These are phyloP conservation scores for Reticulascus tulasneorum DNA, from an alignment of 2,329 filamentous ascomycete genomes.

Conservation along the genomic window DNA sequence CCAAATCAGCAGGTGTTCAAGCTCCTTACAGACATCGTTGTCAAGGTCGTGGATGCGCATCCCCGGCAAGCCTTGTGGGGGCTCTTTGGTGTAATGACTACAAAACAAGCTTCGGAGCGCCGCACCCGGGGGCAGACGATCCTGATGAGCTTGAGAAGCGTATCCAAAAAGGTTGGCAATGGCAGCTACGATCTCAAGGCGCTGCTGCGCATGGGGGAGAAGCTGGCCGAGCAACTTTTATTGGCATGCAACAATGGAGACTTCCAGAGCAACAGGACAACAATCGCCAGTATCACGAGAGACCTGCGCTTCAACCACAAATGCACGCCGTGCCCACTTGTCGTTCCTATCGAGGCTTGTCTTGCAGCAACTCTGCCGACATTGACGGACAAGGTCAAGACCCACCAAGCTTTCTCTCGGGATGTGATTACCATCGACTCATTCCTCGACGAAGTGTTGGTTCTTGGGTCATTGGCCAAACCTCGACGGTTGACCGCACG, in stretches of 20 bases:
- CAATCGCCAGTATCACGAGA: slow-evolving; percentile 67
- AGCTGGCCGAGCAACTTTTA: slow-evolving; percentile 77
- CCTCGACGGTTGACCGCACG: slow-evolving; percentile 84
- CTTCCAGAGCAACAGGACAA: slow-evolving; percentile 66
- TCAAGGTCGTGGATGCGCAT: slow-evolving; percentile 80
- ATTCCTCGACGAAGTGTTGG: slow-evolving; percentile 84
- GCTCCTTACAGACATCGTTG: slow-evolving; percentile 72
- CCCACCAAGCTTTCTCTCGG: slow-evolving; percentile 81
- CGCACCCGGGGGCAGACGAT: slow-evolving; percentile 49
- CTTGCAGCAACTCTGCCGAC: slow-evolving; percentile 78
- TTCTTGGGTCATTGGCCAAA: slow-evolving; percentile 87
- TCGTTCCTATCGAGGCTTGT: slow-evolving; percentile 83
- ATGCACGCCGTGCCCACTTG: slow-evolving; percentile 75
- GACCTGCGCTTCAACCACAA: slow-evolving; percentile 84
- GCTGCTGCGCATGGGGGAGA: slow-evolving; percentile 75
- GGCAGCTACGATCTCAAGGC: slow-evolving; percentile 58
- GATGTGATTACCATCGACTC: slow-evolving; percentile 78
- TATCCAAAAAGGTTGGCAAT: slow-evolving; percentile 48
- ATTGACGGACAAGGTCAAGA: slow-evolving; percentile 65
- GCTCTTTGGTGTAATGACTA: slow-evolving; percentile 80
- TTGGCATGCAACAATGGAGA: slow-evolving; percentile 72
- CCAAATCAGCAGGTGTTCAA: slow-evolving; percentile 74
- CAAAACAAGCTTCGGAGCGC: slow-evolving; percentile 66
- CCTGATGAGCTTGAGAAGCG: slow-evolving; percentile 43
- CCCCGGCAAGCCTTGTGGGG: slow-evolving; percentile 92